A percentile compares a stretch with the other conserved stretches of the same genome.
phyloP scores from a whole-genome alignment of 257 asterid genomes.

The Nicotiana knightiana region DNA sequence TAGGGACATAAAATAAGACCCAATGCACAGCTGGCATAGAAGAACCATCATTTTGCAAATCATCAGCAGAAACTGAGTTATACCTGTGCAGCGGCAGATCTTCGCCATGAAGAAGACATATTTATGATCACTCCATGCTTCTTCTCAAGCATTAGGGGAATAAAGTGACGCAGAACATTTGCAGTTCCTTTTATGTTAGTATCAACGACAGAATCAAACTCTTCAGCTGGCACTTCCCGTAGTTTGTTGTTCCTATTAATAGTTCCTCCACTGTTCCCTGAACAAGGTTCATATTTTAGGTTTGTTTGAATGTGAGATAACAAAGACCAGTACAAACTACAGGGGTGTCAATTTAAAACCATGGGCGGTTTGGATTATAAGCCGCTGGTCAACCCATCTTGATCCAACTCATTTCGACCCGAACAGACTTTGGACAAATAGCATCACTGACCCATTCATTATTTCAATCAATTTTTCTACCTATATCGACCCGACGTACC shows the following conservation, averaged over 20 bases:
- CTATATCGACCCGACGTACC: neutral
- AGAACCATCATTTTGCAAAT: neutral
- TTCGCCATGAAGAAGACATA: slow-evolving; percentile 98
- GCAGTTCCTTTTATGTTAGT: slow-evolving; percentile 81
- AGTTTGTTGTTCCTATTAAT: slow-evolving; percentile 76
- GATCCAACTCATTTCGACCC: neutral
- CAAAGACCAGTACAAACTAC: neutral
- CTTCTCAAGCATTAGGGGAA: slow-evolving; percentile 75
- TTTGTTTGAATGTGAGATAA: neutral
- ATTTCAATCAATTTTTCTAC: neutral
- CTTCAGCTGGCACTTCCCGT: slow-evolving; percentile 92
- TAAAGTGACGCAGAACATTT: slow-evolving; percentile 77
- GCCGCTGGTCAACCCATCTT: neutral
- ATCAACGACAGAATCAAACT: slow-evolving; percentile 77
- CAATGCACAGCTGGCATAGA: neutral
- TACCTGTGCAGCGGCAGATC: slow-evolving; percentile 99
- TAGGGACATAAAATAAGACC: neutral
- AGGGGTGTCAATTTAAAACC: neutral
- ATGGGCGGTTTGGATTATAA: neutral
- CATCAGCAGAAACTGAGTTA: neutral
- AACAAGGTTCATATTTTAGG: slow-evolving; percentile 14
- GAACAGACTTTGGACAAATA: neutral
- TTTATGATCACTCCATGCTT: slow-evolving; percentile 88
- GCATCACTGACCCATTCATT: neutral
- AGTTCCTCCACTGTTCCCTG: slow-evolving; percentile 95